A percentile compares a stretch with the other conserved stretches of the same genome.
phyloP scores from a whole-genome alignment of 78 protist genomes.

The Chrysochromulina tobinii region DNA sequence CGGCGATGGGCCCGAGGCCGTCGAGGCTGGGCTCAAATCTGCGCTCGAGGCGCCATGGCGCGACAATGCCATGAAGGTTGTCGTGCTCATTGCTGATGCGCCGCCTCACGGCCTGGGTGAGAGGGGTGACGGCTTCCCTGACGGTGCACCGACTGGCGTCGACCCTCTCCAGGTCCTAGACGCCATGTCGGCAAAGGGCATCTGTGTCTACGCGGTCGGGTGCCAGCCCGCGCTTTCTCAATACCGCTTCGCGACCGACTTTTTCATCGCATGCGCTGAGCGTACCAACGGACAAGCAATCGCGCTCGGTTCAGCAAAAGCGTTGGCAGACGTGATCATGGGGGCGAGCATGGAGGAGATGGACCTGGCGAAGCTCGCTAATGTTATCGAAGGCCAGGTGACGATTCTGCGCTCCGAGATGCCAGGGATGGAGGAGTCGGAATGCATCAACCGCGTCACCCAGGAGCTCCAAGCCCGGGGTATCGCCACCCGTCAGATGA shows the following conservation, averaged over 20 bases:
- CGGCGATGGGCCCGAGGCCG: constrained; percentile 50
- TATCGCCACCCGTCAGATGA: too few relatives aligned
- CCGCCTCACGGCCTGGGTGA: constrained; percentile 40
- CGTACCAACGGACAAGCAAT: background rate
- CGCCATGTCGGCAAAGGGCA: background rate
- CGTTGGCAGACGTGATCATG: background rate
- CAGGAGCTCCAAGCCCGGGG: too few relatives aligned
- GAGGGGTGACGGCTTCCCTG: constrained; percentile 39
- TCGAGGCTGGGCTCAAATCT: background rate
- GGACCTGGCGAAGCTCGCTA: background rate
- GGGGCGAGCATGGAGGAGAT: background rate
- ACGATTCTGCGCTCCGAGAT: background rate
- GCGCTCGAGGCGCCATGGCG: background rate
- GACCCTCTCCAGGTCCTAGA: constrained; percentile 15
- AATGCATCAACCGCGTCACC: background rate
- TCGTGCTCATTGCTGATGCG: constrained; percentile 27
- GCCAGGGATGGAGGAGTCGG: background rate
- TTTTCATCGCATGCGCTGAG: background rate
- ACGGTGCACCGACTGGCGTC: constrained; percentile 8
- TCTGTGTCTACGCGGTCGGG: background rate
- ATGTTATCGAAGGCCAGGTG: background rate
- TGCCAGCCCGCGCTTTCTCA: background rate
- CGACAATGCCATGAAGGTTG: background rate
- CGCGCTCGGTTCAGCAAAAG: background rate
- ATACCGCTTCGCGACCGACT: background rate